These are phyloP conservation scores for Alternaria rosae DNA, from an alignment of 2,329 filamentous ascomycete genomes.

Conservation along the genomic window DNA sequence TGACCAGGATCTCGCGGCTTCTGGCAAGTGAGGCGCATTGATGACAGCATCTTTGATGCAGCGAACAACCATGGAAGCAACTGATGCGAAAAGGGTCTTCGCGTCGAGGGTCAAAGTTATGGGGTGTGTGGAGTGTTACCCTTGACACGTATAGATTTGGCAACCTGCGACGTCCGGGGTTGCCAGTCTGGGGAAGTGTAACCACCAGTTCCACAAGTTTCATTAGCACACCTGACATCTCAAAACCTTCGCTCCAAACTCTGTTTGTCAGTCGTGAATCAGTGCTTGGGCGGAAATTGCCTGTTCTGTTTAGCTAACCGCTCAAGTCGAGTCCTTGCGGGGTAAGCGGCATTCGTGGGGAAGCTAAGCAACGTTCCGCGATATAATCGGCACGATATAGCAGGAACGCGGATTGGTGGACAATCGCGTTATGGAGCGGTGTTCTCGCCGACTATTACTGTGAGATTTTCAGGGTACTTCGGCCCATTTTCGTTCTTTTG, in stretches of 20 bases:
- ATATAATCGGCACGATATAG: background rate
- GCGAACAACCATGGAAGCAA: conserved; percentile 10
- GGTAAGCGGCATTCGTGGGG: conserved; percentile 11
- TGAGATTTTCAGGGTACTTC: conserved; percentile 6
- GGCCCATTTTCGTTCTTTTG: background rate
- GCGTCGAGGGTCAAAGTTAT: background rate
- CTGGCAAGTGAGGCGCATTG: background rate
- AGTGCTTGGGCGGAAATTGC: conserved; percentile 5
- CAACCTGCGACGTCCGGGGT: conserved; percentile 6
- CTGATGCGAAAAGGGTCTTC: background rate
- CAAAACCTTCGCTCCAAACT: conserved; percentile 11
- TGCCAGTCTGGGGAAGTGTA: conserved; percentile 16
- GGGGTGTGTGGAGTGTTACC: background rate
- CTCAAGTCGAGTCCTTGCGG: conserved; percentile 1
- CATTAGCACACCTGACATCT: conserved; percentile 9
- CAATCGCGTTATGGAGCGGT: conserved; percentile 1
- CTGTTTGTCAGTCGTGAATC: background rate
- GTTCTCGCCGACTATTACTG: background rate
- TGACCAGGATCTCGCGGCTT: background rate
- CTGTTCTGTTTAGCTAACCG: conserved; percentile 11
- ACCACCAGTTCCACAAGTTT: conserved; percentile 7
- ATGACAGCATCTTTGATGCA: background rate
- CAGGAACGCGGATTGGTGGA: conserved; percentile 3
- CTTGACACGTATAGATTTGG: background rate
- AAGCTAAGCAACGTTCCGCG: conserved; percentile 16